Base-by-base conservation (phyloP, 345 rosid species). In the Populus euphratica region DNA sequence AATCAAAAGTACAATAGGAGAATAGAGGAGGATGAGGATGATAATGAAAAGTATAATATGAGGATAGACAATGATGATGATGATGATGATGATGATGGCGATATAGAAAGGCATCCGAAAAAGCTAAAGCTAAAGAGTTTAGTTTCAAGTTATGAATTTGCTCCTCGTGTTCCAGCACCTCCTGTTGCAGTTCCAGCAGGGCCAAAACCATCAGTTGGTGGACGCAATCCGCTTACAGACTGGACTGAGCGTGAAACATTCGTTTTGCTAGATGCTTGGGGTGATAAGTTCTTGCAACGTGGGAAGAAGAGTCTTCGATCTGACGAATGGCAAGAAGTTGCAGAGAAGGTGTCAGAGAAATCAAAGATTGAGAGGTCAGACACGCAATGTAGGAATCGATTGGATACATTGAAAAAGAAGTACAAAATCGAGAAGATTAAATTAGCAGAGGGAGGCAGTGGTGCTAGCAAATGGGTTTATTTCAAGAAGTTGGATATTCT, bases 321-420 rank as follows among this genome's bases (percentile, higher is more conserved):
- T 35, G 98, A 96, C 63, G 99, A 94, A 75, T 96, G 98, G 99
- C 90, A 88, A 73, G 95, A 92, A 77, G 99, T 96, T 49, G 90
- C 97, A 31, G 98, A 96, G 87, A 96, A 91, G 87, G 99, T 92
- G 38, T 90, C 97, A 14, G 92, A 90, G 43, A 90, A 82, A 43
- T 91, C 96, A 1, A 89, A 88, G 83, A 85, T 84, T 72, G 97
- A 94, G 75, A 88, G 90, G 73, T 86, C 96, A 0, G 98, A 96
- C 79, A 90, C 90, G 0, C 98, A 94, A 47, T 96, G 99, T 76
- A 83, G 98, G 69, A 92, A 90, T 76, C 91, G 95, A 44, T 78
- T 96, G 81, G 99, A 96, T 82, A 87, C 90, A 0, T 81, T 96
- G 87, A 96, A 96, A 89, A 94, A 94, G 86, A 96, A 92, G 90